These are phyloP conservation scores for Penicillium fimorum DNA, from an alignment of 495 filamentous ascomycete species.

Conservation along the genomic window DNA sequence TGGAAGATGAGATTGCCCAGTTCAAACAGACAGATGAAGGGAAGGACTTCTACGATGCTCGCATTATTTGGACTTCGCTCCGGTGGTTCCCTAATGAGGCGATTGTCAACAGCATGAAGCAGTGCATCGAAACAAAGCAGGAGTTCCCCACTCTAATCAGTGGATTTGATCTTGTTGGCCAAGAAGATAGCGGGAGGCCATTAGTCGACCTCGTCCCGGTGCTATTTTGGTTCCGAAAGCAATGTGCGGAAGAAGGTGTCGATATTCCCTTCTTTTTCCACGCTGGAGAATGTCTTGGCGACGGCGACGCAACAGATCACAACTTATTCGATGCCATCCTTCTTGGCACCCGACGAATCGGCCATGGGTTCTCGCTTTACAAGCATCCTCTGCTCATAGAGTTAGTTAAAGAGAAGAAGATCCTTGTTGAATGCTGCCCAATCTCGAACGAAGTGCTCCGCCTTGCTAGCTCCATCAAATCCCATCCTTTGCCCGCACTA, in stretches of 20 bases:
- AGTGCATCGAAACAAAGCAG: slow-evolving; percentile 77
- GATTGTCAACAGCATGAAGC: slow-evolving; percentile 76
- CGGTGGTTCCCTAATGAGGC: slow-evolving; percentile 59
- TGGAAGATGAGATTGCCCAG: slow-evolving; percentile 73
- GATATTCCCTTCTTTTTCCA: slow-evolving; percentile 97
- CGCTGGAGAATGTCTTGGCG: slow-evolving; percentile 80
- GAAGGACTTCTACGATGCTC: slow-evolving; percentile 74
- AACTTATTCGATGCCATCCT: slow-evolving; percentile 91
- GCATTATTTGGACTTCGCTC: slow-evolving; percentile 83
- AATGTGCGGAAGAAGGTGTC: slow-evolving; percentile 71
- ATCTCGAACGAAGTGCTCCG: slow-evolving; percentile 83
- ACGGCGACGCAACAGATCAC: slow-evolving; percentile 71
- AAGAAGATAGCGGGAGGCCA: slow-evolving; percentile 75
- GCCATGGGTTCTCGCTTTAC: slow-evolving; percentile 82
- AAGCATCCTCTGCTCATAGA: slow-evolving; percentile 89
- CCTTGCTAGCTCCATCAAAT: slow-evolving; percentile 70
- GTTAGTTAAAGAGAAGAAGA: slow-evolving; percentile 81
- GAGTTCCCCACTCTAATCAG: slow-evolving; percentile 76
- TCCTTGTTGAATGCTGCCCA: slow-evolving; percentile 84
- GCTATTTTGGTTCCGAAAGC: slow-evolving; percentile 88
- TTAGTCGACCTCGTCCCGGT: slow-evolving; percentile 76
- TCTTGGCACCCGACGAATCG: slow-evolving; percentile 83
- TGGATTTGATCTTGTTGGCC: slow-evolving; percentile 85
- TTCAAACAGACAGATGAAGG: slow-evolving; percentile 74
- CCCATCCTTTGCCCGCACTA: slow-evolving; percentile 79